Evolutionary conservation across 179 eudicot species (phyloP), one percentile per base, ranked within the genome.

Genomic region (Vitellaria paradoxa): DNA sequence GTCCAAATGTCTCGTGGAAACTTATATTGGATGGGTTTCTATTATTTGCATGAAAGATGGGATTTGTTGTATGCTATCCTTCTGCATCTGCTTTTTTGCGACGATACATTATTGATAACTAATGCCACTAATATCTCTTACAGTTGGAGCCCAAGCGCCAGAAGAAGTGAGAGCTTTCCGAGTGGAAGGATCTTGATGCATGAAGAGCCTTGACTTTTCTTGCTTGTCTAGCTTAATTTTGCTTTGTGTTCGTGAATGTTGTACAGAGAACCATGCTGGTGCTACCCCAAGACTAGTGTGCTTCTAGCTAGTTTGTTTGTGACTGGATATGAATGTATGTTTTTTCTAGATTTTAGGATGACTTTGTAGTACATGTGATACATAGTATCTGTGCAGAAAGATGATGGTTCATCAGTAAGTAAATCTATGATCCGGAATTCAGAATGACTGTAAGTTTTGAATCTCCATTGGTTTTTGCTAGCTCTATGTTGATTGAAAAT

Each of bases 111-210:
- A 30, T 56, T 4, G 26, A n/a, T 72, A 30, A 55, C 14, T 11
- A 15, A 24, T 59, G 23, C 12, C 11, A 3, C 18, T 55, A 14
- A 6, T 72, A 37, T 30, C 24, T 72, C 37, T 20, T 5, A 30
- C 61, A 72, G 75, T 23, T 56, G 55, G 75, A 53, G 75, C 60
- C 63, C 63, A 72, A 72, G 64, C 75, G 75, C 64, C 49, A 37
- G 75, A 72, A 72, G 75, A 72, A 53, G 63, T 72, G 63, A 72
- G 47, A 30, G 45, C 60, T 49, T 53, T 53, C 9, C 42, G 45
- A 56, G 75, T 15, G 62, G 63, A 37, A n/a, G 20, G 45, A 71
- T 4, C 9, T 17, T 12, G 23, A 72, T 13, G 14, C 24, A 13
- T 9, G 24, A 18, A 10, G 49, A 55, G 49, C 75, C 49, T 1